Percentiles rank a stretch among this genome's conserved stretches.
phyloP scores from a whole-genome alignment of 768 basidiomycete genomes.

The Lactarius tabidus region DNA sequence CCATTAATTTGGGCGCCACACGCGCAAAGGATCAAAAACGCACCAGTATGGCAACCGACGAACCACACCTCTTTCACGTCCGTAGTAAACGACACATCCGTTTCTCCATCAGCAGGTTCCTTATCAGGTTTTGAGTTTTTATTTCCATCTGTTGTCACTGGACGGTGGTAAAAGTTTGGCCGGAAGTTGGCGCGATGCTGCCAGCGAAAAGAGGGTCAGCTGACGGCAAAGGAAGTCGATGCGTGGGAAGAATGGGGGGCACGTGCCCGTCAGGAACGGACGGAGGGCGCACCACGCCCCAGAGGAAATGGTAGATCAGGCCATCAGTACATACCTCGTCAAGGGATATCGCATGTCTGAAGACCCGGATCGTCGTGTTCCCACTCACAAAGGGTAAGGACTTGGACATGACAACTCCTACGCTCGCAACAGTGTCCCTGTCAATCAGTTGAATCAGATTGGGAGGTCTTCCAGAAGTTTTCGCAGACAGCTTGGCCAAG shows the following conservation, averaged over 20 bases:
- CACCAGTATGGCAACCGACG: conserved; percentile 24
- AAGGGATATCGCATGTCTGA: conserved; percentile 73
- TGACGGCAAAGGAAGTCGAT: too few relatives aligned
- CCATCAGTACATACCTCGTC: conserved; percentile 53
- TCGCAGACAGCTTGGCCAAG: too few relatives aligned
- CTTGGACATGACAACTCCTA: conserved; percentile 56
- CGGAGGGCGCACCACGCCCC: too few relatives aligned
- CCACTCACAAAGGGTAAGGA: conserved; percentile 64
- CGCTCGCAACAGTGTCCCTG: conserved; percentile 82
- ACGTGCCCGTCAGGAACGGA: too few relatives aligned
- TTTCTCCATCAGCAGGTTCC: background rate
- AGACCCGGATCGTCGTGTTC: conserved; percentile 62
- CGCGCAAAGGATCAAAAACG: background rate
- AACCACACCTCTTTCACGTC: conserved; percentile 17
- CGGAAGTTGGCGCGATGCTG: conserved; percentile 65
- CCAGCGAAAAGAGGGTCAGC: too few relatives aligned
- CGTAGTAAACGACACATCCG: background rate
- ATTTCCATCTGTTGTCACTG: too few relatives aligned
- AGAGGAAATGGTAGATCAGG: too few relatives aligned
- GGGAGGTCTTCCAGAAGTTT: background rate
- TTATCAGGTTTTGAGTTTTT: too few relatives aligned
- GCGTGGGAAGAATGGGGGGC: too few relatives aligned
- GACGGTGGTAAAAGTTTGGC: conserved; percentile 58
- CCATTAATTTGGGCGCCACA: background rate
- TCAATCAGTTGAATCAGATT: too few relatives aligned